Evolutionary conservation across 768 basidiomycete species (phyloP).

Genomic region (Suillus decipiens): DNA sequence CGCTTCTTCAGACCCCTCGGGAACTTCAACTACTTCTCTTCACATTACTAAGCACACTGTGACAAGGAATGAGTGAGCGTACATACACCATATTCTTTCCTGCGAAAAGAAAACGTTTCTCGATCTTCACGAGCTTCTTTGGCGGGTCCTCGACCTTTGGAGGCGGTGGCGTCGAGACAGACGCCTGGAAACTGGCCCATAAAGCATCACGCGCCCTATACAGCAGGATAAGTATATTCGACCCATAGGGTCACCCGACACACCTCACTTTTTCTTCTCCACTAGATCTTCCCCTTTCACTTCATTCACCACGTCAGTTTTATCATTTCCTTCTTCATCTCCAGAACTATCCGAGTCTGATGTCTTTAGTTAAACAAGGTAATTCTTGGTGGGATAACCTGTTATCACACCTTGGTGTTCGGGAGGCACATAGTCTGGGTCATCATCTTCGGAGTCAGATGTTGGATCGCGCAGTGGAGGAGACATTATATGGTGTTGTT

Average conservation of each 20-base stretch:
- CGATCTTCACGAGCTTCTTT: constrained; percentile 61
- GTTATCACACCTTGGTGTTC: constrained; percentile 38
- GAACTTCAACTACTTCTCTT: constrained; percentile 76
- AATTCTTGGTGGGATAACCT: not conserved
- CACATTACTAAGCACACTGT: constrained; percentile 5
- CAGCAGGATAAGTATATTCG: constrained; percentile 7
- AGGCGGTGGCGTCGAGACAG: constrained; percentile 41
- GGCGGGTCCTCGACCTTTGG: constrained; percentile 21
- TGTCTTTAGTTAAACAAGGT: constrained; percentile 8
- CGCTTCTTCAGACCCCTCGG: constrained; percentile 72
- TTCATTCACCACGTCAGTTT: constrained; percentile 29
- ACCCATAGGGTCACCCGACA: constrained; percentile 4
- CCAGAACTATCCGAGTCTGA: constrained; percentile 42
- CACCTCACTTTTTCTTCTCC: constrained; percentile 47
- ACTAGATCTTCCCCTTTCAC: constrained; percentile 36
- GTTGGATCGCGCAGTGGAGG: constrained; percentile 24
- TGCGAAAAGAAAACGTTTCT: constrained; percentile 72
- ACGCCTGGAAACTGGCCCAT: constrained; percentile 71
- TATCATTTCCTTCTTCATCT: constrained; percentile 39
- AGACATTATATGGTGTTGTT: constrained; percentile 26
- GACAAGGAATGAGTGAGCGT: not conserved
- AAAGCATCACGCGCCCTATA: constrained; percentile 60
- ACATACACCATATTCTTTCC: constrained; percentile 75
- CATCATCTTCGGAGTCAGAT: constrained; percentile 68
- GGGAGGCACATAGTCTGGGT: constrained; percentile 63